Evolutionary conservation across 257 asterid genomes (phyloP).

Genomic region (Vinca minor): DNA sequence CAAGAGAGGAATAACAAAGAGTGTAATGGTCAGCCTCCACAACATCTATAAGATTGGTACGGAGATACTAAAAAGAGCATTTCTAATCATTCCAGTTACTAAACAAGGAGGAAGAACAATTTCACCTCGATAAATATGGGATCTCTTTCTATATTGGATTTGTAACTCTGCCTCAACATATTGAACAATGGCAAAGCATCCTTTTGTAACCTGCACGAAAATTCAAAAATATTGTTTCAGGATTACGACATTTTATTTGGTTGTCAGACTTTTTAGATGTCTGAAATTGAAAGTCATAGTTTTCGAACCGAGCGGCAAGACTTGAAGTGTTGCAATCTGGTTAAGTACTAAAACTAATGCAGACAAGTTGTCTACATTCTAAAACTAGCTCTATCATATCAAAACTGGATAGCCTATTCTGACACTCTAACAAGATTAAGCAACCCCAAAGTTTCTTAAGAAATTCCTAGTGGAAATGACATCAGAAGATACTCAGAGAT

Average conservation of each 20-base stretch:
- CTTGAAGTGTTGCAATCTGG: background rate
- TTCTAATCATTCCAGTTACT: too few relatives aligned
- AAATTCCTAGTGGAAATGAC: background rate
- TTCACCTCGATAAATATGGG: slow-evolving; percentile 63
- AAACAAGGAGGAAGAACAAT: slow-evolving; percentile 4
- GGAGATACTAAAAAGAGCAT: background rate
- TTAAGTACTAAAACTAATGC: background rate
- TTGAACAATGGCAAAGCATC: slow-evolving; percentile 89
- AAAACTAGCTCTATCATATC: background rate
- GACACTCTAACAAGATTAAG: background rate
- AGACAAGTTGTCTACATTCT: background rate
- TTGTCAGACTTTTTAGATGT: background rate
- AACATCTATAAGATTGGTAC: slow-evolving; percentile 4
- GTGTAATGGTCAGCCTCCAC: slow-evolving; percentile 5
- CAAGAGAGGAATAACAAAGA: slow-evolving; percentile 9
- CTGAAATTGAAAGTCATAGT: background rate
- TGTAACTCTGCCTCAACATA: slow-evolving; percentile 70
- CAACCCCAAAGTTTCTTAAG: background rate
- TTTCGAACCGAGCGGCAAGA: background rate
- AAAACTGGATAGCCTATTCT: background rate
- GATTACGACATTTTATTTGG: background rate
- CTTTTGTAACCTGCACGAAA: slow-evolving; percentile 68
- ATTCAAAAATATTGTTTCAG: slow-evolving; percentile 13
- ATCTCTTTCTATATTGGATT: slow-evolving; percentile 58
- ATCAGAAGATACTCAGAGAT: background rate